These are phyloP conservation scores for Dothideomycetes sp. DNA, from an alignment of 2,329 filamentous ascomycete species.

Conservation along the genomic window DNA sequence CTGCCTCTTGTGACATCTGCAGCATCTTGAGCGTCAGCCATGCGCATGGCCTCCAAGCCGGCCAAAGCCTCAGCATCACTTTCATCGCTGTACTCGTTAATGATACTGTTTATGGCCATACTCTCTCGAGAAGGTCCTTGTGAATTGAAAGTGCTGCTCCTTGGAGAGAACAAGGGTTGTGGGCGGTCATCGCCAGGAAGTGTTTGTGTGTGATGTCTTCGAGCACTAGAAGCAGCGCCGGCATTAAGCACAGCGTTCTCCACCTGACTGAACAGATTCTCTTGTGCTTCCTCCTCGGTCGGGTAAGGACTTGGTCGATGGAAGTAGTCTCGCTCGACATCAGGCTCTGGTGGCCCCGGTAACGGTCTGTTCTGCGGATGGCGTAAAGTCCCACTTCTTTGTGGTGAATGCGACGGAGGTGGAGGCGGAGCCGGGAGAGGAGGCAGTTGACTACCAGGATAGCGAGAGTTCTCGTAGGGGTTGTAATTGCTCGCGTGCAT, in stretches of 20 bases:
- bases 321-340: constrained; percentile 33
- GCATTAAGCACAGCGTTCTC: constrained; percentile 42
- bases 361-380: constrained; percentile 50
- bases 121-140: constrained; percentile 28
- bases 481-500: constrained; percentile 4
- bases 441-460: constrained; percentile 21
- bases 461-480: constrained; percentile 13
- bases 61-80: constrained; percentile 83
- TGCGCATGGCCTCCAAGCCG: constrained; percentile 71
- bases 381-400: constrained; percentile 33
- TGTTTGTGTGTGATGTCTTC: constrained; percentile 20
- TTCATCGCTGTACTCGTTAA: constrained; percentile 51
- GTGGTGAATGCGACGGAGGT: constrained; percentile 40
- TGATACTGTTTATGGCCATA: constrained; percentile 2
- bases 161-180: constrained; percentile 21
- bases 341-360: constrained; percentile 43
- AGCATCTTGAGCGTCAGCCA: constrained; percentile 71
- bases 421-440: constrained; percentile 30
- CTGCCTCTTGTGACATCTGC: constrained; percentile 46
- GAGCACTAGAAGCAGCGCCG: constrained; percentile 15
- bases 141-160: constrained; percentile 33
- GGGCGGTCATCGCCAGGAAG: constrained; percentile 25
- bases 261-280: constrained; percentile 50
- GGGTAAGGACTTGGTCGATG: constrained; percentile 20
- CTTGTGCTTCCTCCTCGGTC: constrained; percentile 34